Base-by-base conservation (phyloP, 306 rosid genomes). In the Glycyrrhiza uralensis region DNA sequence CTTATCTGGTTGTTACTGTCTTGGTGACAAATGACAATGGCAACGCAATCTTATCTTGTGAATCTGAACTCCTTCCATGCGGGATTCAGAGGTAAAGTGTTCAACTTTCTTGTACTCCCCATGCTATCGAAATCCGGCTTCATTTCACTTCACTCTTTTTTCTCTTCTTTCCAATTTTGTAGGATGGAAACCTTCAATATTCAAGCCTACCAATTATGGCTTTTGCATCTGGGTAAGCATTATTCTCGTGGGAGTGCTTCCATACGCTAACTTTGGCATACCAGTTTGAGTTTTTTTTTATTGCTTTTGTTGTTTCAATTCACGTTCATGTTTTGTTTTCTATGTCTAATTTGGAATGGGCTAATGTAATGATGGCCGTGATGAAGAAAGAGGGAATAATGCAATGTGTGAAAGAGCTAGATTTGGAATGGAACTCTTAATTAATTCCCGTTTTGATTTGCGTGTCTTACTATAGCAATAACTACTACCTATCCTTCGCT, bases 31-130 rank as follows among this genome's bases (percentile, higher is more conserved):
- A n/a, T 66, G 20, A 57, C 56, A 49, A 80, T 75, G 84, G 84
- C 84, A 20, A 76, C 79, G 23, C 81, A 76, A 76, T 57, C 85
- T 65, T 81, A 71, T 71, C 76, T 76, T 76, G 62, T 71, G 13
- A 65, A 50, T 66, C 67, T 81, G 5, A 76, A 58, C 75, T 57
- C 79, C 46, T 22, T 76, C 64, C 62, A 55, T 66, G 15, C 73
- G 0, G 58, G 6, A 65, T 51, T 56, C 66, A 39, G 23, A 29
- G 82, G 85, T 81, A 63, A 45, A 7, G 14, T 7, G 19, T 49
- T 66, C 64, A 3, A 19, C 20, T 58, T 28, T 58, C 52, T 7
- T 46, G 3, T 79, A 49, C 35, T 60, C 15, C 12, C 30, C 2
- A 3, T 55, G 22, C 54, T 70, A 11, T 60, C 28, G n/a, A 33